Percentiles rank a stretch among this genome's conserved stretches.
phyloP scores from a whole-genome alignment of 192 early-diverging fungal species.

The Ramicandelaber brevisporus region DNA sequence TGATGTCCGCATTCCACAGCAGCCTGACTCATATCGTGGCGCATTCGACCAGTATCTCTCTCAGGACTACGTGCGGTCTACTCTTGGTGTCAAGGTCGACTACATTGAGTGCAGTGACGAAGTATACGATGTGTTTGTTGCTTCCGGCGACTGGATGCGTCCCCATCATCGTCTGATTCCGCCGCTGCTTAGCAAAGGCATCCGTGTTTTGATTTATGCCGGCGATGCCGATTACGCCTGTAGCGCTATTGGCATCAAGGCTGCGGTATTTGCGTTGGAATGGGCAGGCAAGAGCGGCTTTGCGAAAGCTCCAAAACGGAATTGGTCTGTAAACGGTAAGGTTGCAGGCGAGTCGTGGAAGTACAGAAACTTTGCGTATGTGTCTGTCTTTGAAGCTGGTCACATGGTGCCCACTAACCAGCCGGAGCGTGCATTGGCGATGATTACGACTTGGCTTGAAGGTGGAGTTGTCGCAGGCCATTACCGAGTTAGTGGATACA shows the following conservation, averaged over 20 bases:
- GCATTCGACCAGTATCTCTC: conserved; percentile 34
- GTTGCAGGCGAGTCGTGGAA: conserved; percentile 29
- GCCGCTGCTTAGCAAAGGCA: conserved; percentile 20
- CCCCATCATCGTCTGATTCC: conserved; percentile 13
- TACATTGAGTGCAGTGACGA: conserved; percentile 22
- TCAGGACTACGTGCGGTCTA: conserved; percentile 12
- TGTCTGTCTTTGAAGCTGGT: conserved; percentile 64
- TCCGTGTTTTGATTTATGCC: conserved; percentile 41
- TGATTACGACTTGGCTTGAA: too few relatives aligned
- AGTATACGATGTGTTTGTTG: conserved; percentile 13
- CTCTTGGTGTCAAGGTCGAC: conserved; percentile 14
- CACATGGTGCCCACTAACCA: conserved; percentile 84
- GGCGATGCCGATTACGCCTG: conserved; percentile 66
- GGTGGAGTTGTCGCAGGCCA: too few relatives aligned
- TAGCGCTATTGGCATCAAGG: conserved; percentile 28
- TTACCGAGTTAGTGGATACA: too few relatives aligned
- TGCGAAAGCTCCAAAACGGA: conserved; percentile 1
- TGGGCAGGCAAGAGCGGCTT: conserved; percentile 16
- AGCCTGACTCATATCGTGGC: conserved; percentile 10
- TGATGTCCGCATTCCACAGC: conserved; percentile 8
- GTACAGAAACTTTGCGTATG: conserved; percentile 45
- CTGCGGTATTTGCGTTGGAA: conserved; percentile 11
- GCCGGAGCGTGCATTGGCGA: conserved; percentile 51
- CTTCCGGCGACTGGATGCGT: conserved; percentile 14
- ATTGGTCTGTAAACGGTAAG: too few relatives aligned